phyloP scores from a whole-genome alignment of 148 eudicot genomes.

The Linanthus parryae region DNA sequence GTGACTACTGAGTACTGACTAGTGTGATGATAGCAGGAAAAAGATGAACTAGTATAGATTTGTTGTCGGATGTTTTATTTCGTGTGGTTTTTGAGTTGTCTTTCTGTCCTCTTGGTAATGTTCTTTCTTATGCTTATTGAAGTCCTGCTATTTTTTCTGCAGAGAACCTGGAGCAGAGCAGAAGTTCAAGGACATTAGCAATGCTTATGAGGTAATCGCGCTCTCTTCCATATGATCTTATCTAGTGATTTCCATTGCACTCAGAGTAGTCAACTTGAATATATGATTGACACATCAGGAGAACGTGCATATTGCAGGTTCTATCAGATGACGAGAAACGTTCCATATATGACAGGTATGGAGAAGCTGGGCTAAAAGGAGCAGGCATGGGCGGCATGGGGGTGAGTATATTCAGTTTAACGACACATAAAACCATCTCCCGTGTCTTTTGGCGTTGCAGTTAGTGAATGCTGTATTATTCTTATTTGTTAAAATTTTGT shows the following conservation, averaged over 20 bases:
- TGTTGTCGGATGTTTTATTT: no score
- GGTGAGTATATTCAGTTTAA: slow-evolving; percentile 36
- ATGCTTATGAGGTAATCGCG: slow-evolving; percentile 87
- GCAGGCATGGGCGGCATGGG: slow-evolving; percentile 84
- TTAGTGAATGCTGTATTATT: no score
- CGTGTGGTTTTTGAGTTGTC: not conserved
- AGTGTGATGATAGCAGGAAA: no score
- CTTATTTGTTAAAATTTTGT: not conserved
- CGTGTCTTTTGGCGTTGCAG: not conserved
- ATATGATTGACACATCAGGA: not conserved
- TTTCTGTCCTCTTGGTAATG: no score
- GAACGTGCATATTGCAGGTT: slow-evolving; percentile 38
- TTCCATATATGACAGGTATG: slow-evolving; percentile 85
- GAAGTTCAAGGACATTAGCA: slow-evolving; percentile 89
- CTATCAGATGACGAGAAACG: slow-evolving; percentile 96
- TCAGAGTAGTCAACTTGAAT: not conserved
- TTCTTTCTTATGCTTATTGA: slow-evolving; percentile 1
- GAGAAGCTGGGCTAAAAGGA: slow-evolving; percentile 98
- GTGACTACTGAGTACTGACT: no score
- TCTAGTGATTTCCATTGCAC: not conserved
- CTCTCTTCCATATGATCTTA: not conserved
- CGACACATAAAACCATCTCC: not conserved
- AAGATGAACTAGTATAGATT: no score
- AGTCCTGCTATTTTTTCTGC: slow-evolving; percentile 14
- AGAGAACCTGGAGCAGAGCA: slow-evolving; percentile 96